phyloP scores from a whole-genome alignment of 495 filamentous ascomycete genomes.

The Aspergillus carlsbadensis region DNA sequence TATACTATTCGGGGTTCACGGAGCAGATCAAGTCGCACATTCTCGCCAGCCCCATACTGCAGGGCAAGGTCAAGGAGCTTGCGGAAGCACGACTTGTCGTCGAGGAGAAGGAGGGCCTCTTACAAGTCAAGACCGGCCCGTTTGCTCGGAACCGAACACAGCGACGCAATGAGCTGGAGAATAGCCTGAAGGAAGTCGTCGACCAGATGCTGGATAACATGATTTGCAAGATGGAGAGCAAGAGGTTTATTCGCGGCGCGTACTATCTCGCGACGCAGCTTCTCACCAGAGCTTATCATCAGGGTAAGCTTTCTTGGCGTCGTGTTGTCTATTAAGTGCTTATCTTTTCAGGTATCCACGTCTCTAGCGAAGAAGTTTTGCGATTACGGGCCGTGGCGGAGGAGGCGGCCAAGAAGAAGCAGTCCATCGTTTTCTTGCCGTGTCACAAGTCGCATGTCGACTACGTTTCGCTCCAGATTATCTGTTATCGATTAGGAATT shows the following conservation, averaged over 20 bases:
- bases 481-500: constrained; percentile 90
- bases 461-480: constrained; percentile 89
- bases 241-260: constrained; percentile 83
- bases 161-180: constrained; percentile 60
- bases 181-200: constrained; percentile 69
- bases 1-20: constrained; percentile 89
- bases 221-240: constrained; percentile 99
- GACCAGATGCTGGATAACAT: constrained; percentile 85
- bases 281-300: constrained; percentile 88
- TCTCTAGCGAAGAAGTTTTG: constrained; percentile 89
- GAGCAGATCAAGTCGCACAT: constrained; percentile 83
- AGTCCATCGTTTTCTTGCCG: constrained; percentile 93
- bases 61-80: constrained; percentile 69
- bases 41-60: constrained; percentile 71
- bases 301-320: constrained; percentile 51
- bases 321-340: background rate
- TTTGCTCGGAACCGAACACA: constrained; percentile 51
- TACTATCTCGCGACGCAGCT: constrained; percentile 90
- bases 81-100: constrained; percentile 69
- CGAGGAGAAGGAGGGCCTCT: constrained; percentile 72
- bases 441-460: constrained; percentile 95
- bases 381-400: constrained; percentile 77
- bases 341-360: constrained; percentile 66
- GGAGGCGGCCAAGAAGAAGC: constrained; percentile 78
- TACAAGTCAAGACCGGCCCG: constrained; percentile 47